Conservation (phyloP, 1,284 basidiomycete genomes). For the Puccinia brachypodii region DNA sequence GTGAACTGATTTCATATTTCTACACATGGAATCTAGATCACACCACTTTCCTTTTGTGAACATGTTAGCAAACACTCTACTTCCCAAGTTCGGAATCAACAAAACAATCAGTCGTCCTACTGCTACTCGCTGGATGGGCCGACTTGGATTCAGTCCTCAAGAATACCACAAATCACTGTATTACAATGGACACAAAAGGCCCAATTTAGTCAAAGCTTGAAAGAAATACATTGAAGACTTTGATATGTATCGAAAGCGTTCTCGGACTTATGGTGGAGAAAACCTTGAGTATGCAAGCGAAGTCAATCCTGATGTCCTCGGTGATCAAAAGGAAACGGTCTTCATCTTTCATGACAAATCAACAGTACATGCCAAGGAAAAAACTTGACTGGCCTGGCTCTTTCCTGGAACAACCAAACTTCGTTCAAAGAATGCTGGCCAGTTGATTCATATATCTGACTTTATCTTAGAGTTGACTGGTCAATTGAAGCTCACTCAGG, state of each 20-base stretch:
- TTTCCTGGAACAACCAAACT: slow-evolving; percentile 6
- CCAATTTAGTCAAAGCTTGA: background rate
- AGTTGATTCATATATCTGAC: slow-evolving; percentile 12
- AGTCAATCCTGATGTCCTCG: slow-evolving; percentile 3
- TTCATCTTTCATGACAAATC: slow-evolving; percentile 25
- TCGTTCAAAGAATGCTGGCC: slow-evolving; percentile 18
- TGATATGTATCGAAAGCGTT: background rate
- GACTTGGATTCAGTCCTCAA: background rate
- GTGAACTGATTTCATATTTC: no score
- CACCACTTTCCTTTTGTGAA: background rate
- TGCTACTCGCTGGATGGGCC: slow-evolving; percentile 8
- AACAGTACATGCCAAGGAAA: slow-evolving; percentile 26
- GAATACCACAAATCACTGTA: slow-evolving; percentile 17
- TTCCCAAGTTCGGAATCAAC: background rate
- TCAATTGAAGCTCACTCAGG: background rate
- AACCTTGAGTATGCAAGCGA: background rate
- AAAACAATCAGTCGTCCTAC: background rate
- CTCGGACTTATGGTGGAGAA: background rate
- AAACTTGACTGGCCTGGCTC: slow-evolving; percentile 9
- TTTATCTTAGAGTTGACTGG: slow-evolving; percentile 22
- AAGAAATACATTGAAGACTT: slow-evolving; percentile 4
- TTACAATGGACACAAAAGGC: slow-evolving; percentile 15
- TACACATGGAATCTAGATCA: background rate
- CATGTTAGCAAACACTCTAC: background rate
- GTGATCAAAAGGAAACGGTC: background rate